phyloP scores from a whole-genome alignment of 225 moss, liverwort and hornwort genomes.

The Pleurozium schreberi region DNA sequence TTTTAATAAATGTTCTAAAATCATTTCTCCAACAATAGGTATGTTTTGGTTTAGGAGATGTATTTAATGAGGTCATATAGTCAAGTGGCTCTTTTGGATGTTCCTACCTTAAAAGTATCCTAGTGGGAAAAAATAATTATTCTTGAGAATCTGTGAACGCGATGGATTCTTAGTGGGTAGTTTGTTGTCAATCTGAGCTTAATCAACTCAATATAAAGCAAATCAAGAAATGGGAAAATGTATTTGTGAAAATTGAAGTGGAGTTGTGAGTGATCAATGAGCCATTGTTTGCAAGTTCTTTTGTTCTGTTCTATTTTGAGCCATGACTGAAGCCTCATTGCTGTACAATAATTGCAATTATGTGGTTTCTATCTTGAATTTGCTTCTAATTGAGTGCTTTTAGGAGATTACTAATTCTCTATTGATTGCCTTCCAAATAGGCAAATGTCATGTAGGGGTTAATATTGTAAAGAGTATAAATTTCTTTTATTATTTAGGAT shows the following conservation, averaged over 20 bases:
- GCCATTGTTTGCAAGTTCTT: rapidly evolving
- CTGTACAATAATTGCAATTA: rapidly evolving
- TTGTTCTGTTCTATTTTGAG: neutral
- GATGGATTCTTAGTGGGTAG: rapidly evolving
- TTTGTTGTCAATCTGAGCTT: rapidly evolving
- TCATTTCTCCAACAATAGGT: neutral
- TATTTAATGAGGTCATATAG: neutral
- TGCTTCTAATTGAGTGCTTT: neutral
- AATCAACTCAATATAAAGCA: rapidly evolving
- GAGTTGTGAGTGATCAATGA: neutral
- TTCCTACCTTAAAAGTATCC: rapidly evolving
- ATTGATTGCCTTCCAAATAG: rapidly evolving
- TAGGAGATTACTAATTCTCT: neutral
- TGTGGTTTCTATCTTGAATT: neutral
- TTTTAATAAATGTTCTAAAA: neutral
- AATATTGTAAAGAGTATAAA: no score
- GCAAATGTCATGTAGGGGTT: rapidly evolving
- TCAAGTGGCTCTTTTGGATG: rapidly evolving
- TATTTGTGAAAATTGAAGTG: neutral
- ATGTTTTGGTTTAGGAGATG: no score
- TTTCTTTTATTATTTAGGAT: neutral
- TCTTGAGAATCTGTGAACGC: rapidly evolving
- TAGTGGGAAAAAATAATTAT: neutral
- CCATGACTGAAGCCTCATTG: rapidly evolving
- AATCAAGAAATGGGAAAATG: rapidly evolving